phyloP scores from a whole-genome alignment of 306 rosid genomes.

The Corylus avellana region DNA sequence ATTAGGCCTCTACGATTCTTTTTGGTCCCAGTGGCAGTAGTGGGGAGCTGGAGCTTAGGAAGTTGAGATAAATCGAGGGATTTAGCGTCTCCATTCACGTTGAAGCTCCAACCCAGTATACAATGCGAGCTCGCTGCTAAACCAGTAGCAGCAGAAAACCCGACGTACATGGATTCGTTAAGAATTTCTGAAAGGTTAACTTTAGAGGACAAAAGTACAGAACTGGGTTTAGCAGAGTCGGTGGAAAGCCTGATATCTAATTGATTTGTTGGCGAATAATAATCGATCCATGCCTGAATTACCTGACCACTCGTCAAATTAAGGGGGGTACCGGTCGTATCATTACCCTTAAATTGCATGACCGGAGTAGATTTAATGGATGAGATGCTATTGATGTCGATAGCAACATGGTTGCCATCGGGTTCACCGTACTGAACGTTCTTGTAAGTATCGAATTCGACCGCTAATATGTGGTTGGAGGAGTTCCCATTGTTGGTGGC shows the following conservation, averaged over 20 bases:
- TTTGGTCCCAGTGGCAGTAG: conserved; percentile 1
- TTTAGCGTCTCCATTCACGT: conserved; percentile 25
- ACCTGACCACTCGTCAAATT: conserved; percentile 21
- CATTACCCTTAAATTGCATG: background rate
- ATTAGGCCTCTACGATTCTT: background rate
- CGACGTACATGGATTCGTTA: conserved; percentile 31
- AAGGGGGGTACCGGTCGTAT: background rate
- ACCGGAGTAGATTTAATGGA: conserved; percentile 27
- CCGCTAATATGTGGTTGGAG: conserved; percentile 36
- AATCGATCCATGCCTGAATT: conserved; percentile 39
- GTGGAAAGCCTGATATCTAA: conserved; percentile 24
- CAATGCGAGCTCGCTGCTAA: conserved; percentile 26
- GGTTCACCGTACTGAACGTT: conserved; percentile 19
- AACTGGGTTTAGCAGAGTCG: conserved; percentile 21
- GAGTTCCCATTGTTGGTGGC: conserved; percentile 16
- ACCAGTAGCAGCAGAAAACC: conserved; percentile 40
- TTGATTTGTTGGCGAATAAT: background rate
- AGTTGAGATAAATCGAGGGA: conserved; percentile 19
- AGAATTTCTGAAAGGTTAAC: conserved; percentile 31
- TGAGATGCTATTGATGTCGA: conserved; percentile 28
- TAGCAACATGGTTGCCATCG: conserved; percentile 37
- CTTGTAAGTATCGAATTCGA: conserved; percentile 33
- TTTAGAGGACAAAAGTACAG: conserved; percentile 15
- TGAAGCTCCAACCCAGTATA: conserved; percentile 36
- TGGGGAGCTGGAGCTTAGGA: conserved; percentile 4